Base-by-base conservation (phyloP, 2,329 filamentous ascomycete genomes). In the Madurella mycetomatis region DNA sequence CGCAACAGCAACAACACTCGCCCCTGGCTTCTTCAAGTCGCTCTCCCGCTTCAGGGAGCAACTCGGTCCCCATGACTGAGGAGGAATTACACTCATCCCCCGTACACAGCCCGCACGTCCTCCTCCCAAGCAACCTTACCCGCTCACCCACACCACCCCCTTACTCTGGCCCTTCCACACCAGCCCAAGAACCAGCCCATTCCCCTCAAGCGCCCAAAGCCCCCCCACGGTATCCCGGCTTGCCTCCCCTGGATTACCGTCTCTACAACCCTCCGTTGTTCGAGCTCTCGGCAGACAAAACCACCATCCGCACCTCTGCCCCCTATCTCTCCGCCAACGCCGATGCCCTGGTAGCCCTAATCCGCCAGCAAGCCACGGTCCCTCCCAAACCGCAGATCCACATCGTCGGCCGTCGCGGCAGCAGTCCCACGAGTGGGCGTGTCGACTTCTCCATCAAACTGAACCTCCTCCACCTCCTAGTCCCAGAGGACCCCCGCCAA, bases 321-420 rank as follows among this genome's bases (percentile, higher is more conserved):
- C 71, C 73, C n/a, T 74, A 77, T 59, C 69, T 82, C 4, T 79
- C 76, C 5, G 68, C 70, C 54, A 76, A 76, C 51, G 71, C 71
- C 25, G 64, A 65, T 13, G 76, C 75, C 5, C 69, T 83, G 34
- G 67, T 73, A 4, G 66, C 73, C 4, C 68, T 82, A 18, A 63
- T 83, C 25, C 74, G 76, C 37, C 64, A 68, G 32, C 75, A 81
- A 52, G 74, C 78, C 13, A 74, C 74, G 1, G 69, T 83, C 0
- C 80, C 80, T 17, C 80, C 80, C 7, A 83, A 83, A 62, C 79
- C 76, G 0, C 72, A 77, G 57, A 72, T 83, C 18, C 71, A 75
- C 50, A 73, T 83, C 49, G 69, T 69, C 2, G 80, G 80, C 43
- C 73, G 67, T 32, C 72, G 74, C 31, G 69, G 70, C 41, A 34